phyloP scores from a whole-genome alignment of 805 yeast genomes.

The Zygotorulaspora florentina region DNA sequence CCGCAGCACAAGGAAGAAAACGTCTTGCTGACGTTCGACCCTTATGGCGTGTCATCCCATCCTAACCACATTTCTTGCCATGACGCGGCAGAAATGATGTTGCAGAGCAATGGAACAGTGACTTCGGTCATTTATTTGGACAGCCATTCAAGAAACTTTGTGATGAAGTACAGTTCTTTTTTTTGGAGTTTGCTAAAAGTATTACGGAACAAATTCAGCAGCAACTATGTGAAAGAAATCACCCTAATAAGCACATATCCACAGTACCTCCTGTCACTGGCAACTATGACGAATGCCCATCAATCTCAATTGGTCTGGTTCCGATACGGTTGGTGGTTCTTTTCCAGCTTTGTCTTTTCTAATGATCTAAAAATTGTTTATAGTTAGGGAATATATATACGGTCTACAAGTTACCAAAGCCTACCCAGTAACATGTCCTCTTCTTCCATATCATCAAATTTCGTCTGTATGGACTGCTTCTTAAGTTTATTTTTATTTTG shows the following conservation, averaged over 20 bases:
- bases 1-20: background rate
- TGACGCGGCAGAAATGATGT: slow-evolving; percentile 41
- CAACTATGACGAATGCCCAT: slow-evolving; percentile 82
- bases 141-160: slow-evolving; percentile 17
- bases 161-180: slow-evolving; percentile 27
- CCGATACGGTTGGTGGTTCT: slow-evolving; percentile 78
- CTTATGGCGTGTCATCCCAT: slow-evolving; percentile 76
- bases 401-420: slow-evolving; percentile 30
- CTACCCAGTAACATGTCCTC: slow-evolving; percentile 31
- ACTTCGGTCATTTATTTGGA: slow-evolving; percentile 10
- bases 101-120: slow-evolving; percentile 3
- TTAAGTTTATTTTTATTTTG: slow-evolving; percentile 5
- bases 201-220: background rate
- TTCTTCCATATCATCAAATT: slow-evolving; percentile 27
- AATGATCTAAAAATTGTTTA: slow-evolving; percentile 50
- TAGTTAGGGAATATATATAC: slow-evolving; percentile 10
- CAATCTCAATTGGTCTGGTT: slow-evolving; percentile 93
- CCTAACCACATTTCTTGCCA: slow-evolving; percentile 74
- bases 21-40: slow-evolving; percentile 71
- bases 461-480: slow-evolving; percentile 4
- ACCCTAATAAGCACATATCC: slow-evolving; percentile 38
- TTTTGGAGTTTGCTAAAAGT: slow-evolving; percentile 12
- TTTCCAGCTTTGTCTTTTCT: slow-evolving; percentile 71
- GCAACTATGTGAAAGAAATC: background rate
- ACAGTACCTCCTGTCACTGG: slow-evolving; percentile 39